phyloP scores from a whole-genome alignment of 2,329 filamentous ascomycete species.

The Domatiomyces globalis region DNA sequence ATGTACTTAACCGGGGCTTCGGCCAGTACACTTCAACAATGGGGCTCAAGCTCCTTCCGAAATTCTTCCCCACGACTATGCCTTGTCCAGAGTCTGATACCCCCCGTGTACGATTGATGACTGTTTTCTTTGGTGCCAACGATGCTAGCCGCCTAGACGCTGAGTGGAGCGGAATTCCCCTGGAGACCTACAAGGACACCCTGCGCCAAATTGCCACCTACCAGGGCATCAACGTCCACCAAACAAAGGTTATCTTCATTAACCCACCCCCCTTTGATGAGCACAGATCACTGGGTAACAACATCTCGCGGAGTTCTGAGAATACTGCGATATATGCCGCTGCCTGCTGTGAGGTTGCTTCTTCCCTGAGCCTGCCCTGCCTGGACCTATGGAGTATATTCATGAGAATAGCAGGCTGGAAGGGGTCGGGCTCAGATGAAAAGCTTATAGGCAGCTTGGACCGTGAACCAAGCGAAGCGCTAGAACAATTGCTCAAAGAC shows the following conservation, averaged over 20 bases:
- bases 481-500: conserved; percentile 19
- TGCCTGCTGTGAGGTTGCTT: conserved; percentile 50
- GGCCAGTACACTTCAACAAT: conserved; percentile 32
- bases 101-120: conserved; percentile 23
- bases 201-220: conserved; percentile 59
- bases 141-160: conserved; percentile 56
- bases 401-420: conserved; percentile 50
- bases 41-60: conserved; percentile 7
- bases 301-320: conserved; percentile 43
- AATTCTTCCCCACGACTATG: conserved; percentile 7
- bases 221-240: conserved; percentile 53
- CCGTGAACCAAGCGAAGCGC: conserved; percentile 41
- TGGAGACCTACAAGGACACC: conserved; percentile 63
- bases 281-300: conserved; percentile 41
- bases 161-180: conserved; percentile 58
- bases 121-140: conserved; percentile 78
- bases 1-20: conserved; percentile 79
- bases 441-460: conserved; percentile 43
- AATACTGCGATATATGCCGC: conserved; percentile 50
- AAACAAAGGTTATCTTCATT: conserved; percentile 60
- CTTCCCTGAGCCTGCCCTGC: conserved; percentile 43
- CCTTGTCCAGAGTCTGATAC: neutral
- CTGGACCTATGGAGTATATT: conserved; percentile 70
- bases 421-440: conserved; percentile 26
- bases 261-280: conserved; percentile 72